Percentiles rank a stretch among this genome's conserved stretches.
phyloP scores from a whole-genome alignment of 192 early-diverging fungal species.

The Pilaira anomala region DNA sequence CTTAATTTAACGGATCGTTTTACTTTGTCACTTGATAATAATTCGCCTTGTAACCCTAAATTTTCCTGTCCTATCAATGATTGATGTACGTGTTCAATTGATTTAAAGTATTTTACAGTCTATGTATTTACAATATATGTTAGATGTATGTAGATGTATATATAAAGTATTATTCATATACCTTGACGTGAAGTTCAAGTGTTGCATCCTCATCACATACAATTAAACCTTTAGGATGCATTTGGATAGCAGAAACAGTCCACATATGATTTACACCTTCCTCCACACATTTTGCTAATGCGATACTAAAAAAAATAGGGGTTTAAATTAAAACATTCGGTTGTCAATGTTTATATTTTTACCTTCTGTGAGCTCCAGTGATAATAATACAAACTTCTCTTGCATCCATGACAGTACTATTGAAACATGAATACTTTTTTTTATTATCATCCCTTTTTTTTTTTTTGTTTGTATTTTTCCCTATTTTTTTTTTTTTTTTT shows the following conservation, averaged over 20 bases:
- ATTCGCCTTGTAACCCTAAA: constrained; percentile 17
- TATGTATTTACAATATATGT: background rate
- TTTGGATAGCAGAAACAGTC: constrained; percentile 82
- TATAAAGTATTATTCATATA: background rate
- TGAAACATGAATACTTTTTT: background rate
- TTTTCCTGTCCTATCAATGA: constrained; percentile 21
- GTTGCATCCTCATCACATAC: constrained; percentile 87
- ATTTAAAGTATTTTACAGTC: constrained; percentile 87
- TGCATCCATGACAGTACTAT: constrained; percentile 80
- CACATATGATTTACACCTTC: constrained; percentile 85
- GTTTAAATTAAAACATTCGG: background rate
- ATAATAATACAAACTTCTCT: constrained; percentile 82
- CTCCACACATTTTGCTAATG: constrained; percentile 81
- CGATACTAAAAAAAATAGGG: constrained; percentile 37
- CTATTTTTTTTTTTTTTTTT: no score
- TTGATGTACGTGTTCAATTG: constrained; percentile 79
- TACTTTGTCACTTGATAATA: constrained; percentile 3
- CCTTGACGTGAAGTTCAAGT: constrained; percentile 80
- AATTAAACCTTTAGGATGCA: constrained; percentile 76
- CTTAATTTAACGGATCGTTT: background rate
- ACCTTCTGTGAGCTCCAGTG: constrained; percentile 74
- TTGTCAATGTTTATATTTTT: constrained; percentile 25
- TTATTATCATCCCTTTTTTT: no score
- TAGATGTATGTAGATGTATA: background rate
- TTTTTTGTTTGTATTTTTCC: no score